These are phyloP conservation scores for Ilyonectria robusta DNA, from an alignment of 2,329 filamentous ascomycete species.

Conservation along the genomic window DNA sequence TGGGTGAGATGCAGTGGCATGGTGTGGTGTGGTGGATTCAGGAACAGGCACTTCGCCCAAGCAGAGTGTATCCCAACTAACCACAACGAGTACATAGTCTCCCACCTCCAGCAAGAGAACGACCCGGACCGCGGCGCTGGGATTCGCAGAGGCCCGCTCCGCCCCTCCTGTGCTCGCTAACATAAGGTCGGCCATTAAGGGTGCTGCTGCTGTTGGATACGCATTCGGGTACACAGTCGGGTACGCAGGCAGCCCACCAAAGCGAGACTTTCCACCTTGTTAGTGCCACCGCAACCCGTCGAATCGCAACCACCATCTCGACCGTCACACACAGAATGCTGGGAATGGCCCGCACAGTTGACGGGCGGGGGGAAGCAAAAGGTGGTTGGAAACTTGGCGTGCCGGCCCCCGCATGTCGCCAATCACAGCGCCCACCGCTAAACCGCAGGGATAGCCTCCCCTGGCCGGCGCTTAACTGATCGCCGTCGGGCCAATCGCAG, in stretches of 20 bases:
- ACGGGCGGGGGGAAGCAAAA: slow-evolving; percentile 17
- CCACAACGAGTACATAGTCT: background rate
- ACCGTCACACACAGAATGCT: background rate
- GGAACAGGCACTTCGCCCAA: slow-evolving; percentile 15
- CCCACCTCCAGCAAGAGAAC: background rate
- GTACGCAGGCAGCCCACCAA: background rate
- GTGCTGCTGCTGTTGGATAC: background rate
- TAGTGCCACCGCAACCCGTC: slow-evolving; percentile 13
- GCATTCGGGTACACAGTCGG: background rate
- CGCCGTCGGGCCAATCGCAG: slow-evolving; percentile 58
- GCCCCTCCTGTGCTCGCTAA: background rate
- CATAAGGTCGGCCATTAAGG: background rate
- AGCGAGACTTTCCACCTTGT: slow-evolving; percentile 1
- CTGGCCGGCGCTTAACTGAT: slow-evolving; percentile 57
- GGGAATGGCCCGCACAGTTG: slow-evolving; percentile 7
- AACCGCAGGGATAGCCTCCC: slow-evolving; percentile 4
- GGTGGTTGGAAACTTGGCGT: slow-evolving; percentile 22
- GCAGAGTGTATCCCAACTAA: background rate
- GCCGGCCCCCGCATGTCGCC: slow-evolving; percentile 25
- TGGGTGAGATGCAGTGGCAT: slow-evolving; percentile 2
- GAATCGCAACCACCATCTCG: background rate
- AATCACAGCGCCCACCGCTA: slow-evolving; percentile 37
- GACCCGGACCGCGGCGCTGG: slow-evolving; percentile 15
- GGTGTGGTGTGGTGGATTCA: slow-evolving; percentile 25
- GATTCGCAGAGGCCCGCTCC: slow-evolving; percentile 12